Evolutionary conservation across 805 yeast genomes (phyloP).

Genomic region (Wickerhamomyces chambardii): DNA sequence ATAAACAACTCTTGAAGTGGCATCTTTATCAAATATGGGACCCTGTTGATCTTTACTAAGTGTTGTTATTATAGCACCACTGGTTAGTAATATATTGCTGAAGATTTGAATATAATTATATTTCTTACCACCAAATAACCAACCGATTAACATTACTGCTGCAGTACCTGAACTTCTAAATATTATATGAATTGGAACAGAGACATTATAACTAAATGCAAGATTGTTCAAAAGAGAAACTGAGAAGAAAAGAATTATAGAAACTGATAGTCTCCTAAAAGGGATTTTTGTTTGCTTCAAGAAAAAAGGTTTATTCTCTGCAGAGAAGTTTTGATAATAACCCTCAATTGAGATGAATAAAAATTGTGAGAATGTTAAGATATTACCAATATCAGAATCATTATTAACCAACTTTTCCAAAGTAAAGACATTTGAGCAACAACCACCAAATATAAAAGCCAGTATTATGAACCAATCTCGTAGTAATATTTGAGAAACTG

Average conservation of each 20-base stretch:
- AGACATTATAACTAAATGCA: conserved; percentile 46
- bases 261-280: conserved; percentile 29
- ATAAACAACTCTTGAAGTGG: conserved; percentile 2
- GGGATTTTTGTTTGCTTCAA: conserved; percentile 30
- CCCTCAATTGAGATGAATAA: conserved; percentile 39
- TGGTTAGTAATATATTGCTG: conserved; percentile 41
- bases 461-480: conserved; percentile 14
- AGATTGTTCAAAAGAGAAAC: conserved; percentile 46
- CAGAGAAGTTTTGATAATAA: conserved; percentile 25
- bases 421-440: conserved; percentile 62
- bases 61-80: conserved; percentile 43
- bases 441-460: conserved; percentile 53
- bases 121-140: conserved; percentile 30
- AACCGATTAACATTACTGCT: conserved; percentile 50
- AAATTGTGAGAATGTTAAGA: conserved; percentile 54
- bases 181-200: conserved; percentile 61
- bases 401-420: conserved; percentile 42
- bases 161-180: conserved; percentile 58
- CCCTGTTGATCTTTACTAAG: conserved; percentile 23
- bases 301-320: conserved; percentile 19
- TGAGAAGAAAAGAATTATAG: conserved; percentile 40
- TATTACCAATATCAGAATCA: conserved; percentile 31
- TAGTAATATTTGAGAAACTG: conserved; percentile 9
- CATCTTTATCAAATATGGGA: no score
- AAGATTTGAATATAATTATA: conserved; percentile 37